Conservation (phyloP, 169 alveolate species). For the Ichthyophthirius multifiliis region DNA sequence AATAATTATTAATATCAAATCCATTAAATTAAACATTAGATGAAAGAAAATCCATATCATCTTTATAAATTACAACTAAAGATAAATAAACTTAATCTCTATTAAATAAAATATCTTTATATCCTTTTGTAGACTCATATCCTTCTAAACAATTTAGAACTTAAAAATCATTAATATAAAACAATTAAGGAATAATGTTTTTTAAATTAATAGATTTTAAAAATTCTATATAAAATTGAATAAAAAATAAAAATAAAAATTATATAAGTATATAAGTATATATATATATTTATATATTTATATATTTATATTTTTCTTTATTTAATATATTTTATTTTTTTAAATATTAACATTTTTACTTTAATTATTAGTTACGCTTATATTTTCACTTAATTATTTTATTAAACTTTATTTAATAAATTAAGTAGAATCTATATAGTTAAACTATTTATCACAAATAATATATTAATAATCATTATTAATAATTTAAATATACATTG, state of each 20-base stretch:
- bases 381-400: not conserved
- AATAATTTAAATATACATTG: not conserved
- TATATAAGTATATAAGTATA: not conserved
- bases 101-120: not conserved
- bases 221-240: too few species aligned
- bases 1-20: not conserved
- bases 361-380: too few species aligned
- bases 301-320: too few species aligned
- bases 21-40: not conserved
- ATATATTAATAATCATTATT: not conserved
- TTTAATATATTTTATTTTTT: too few species aligned
- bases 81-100: not conserved
- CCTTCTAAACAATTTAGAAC: not conserved
- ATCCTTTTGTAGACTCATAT: not conserved
- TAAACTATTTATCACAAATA: not conserved
- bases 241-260: not conserved
- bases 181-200: not conserved
- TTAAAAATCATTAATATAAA: not conserved
- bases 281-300: too few species aligned
- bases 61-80: not conserved
- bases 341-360: not conserved
- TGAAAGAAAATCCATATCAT: not conserved
- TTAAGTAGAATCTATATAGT: not conserved
- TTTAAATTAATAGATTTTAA: too few species aligned
- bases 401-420: not conserved